Conservation (phyloP, 129 eudicot species). For the Ambrosia artemisiifolia region DNA sequence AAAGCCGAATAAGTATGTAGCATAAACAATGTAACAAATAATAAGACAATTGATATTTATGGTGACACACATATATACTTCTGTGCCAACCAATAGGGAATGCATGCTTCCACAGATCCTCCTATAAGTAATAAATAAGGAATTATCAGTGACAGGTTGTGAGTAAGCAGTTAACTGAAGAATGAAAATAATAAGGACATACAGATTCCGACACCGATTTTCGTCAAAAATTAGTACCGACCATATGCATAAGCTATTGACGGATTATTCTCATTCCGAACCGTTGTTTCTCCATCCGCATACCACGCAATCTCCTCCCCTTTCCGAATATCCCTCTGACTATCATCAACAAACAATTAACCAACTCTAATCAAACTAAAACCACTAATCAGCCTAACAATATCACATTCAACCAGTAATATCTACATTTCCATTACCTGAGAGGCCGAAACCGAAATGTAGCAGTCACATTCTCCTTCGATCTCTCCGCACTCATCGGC, state of each 20-base stretch:
- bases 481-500: constrained; percentile 53
- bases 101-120: no score
- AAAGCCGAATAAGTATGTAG: no score
- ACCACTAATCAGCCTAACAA: neutral
- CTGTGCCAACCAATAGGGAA: no score
- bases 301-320: constrained; percentile 99
- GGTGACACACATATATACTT: no score
- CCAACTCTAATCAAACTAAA: no score
- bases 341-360: constrained; percentile 14
- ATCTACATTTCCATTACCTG: constrained; percentile 36
- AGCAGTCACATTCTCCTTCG: constrained; percentile 87
- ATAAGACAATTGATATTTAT: no score
- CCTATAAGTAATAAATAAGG: no score
- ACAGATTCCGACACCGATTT: no score
- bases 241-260: constrained; percentile 94
- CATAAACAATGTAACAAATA: no score
- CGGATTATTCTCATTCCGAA: constrained; percentile 75
- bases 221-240: neutral
- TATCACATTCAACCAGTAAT: constrained; percentile 14
- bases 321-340: constrained; percentile 87
- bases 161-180: no score
- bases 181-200: no score
- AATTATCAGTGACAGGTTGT: no score
- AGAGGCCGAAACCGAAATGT: constrained; percentile 99
- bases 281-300: constrained; percentile 94